Evolutionary conservation across 257 asterid genomes (phyloP), one percentile per base, ranked within the genome.

Genomic region (Avicennia marina): DNA sequence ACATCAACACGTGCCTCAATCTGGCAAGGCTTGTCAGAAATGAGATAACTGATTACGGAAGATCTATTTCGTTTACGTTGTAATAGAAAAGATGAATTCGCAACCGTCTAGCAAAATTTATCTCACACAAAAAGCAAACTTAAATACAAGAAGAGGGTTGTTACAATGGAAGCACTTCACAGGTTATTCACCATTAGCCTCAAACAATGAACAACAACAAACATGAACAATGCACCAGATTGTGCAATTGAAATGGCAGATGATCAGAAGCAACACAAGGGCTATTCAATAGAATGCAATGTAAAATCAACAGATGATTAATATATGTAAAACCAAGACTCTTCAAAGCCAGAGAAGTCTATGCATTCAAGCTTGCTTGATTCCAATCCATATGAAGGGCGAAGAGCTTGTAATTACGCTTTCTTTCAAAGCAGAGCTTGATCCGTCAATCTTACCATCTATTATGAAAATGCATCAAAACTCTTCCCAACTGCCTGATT

Each of bases 321-420:
- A n/a, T n/a, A n/a, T n/a, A n/a, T n/a, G n/a, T n/a, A n/a, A n/a
- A n/a, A n/a, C n/a, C n/a, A n/a, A n/a, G n/a, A n/a, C n/a, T n/a
- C n/a, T 27, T 51, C 38, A 34, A 65, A 65, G 68, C 69, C 27
- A 65, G 66, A 72, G 31, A 68, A 68, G 56, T 72, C 56, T 56
- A 52, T 59, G 49, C 26, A 48, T 27, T 45, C 46, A 22, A 68
- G 70, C 75, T 70, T 19, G 17, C 45, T 46, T 64, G 34, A 61
- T 36, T 60, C 27, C 57, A 49, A 56, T 60, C 72, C 53, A 44
- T 53, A 58, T 46, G 47, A 66, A 67, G 25, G 63, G 43, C 26
- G 27, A 45, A 29, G 12, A 53, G 32, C 46, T 58, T 31, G 6
- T 25, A 15, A 47, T 36, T 2, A 15, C 11, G 20, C 32, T 17